Conservation (phyloP, 345 rosid genomes). For the Conringia planisiliqua region DNA sequence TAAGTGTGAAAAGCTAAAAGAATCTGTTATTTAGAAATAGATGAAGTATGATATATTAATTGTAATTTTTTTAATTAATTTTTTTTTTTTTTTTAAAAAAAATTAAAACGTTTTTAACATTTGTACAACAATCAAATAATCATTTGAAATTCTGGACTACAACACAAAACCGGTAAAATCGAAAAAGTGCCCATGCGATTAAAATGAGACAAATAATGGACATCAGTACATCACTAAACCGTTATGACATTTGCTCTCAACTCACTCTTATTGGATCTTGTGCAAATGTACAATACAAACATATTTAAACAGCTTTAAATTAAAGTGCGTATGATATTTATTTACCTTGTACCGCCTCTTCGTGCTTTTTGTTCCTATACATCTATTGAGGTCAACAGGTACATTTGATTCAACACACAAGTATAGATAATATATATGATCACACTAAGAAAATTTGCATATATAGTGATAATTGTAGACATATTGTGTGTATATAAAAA, state of each 20-base stretch:
- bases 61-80: too few species aligned
- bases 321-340: background rate
- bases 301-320: background rate
- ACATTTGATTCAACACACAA: background rate
- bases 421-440: background rate
- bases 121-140: background rate
- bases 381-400: conserved; percentile 4
- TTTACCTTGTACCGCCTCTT: background rate
- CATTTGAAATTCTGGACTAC: background rate
- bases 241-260: background rate
- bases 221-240: background rate
- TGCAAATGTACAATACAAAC: background rate
- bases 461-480: background rate
- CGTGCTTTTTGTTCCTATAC: conserved; percentile 12
- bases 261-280: background rate
- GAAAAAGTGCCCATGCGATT: too few species aligned
- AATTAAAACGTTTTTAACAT: background rate
- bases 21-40: too few species aligned
- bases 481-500: background rate
- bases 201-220: too few species aligned
- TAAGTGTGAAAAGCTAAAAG: too few species aligned
- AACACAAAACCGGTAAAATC: too few species aligned
- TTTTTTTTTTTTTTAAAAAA: background rate
- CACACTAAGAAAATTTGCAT: background rate
- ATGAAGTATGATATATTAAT: background rate